A percentile compares a stretch with the other conserved stretches of the same genome.
phyloP scores from a whole-genome alignment of 345 rosid species.

The Citrus maxima region DNA sequence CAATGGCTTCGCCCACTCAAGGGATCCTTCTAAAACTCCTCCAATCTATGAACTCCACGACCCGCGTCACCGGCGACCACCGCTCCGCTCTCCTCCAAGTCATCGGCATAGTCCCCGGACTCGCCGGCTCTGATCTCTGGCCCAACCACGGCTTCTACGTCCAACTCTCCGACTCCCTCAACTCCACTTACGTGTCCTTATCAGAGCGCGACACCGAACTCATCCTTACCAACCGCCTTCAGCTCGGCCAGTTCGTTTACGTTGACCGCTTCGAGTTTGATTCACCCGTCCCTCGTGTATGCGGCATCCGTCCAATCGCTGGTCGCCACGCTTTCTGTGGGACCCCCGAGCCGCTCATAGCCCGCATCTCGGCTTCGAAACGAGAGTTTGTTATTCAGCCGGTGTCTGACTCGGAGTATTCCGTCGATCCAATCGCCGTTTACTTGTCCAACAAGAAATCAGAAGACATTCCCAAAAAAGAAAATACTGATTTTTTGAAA shows the following conservation, averaged over 20 bases:
- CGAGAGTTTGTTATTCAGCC: slow-evolving; percentile 88
- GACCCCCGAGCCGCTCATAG: slow-evolving; percentile 76
- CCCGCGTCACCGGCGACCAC: slow-evolving; percentile 92
- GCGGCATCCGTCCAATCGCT: slow-evolving; percentile 79
- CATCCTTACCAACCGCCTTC: slow-evolving; percentile 87
- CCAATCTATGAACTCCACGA: slow-evolving; percentile 75
- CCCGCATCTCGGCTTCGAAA: slow-evolving; percentile 66
- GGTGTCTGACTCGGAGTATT: slow-evolving; percentile 66
- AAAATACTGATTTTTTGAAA: slow-evolving; percentile 9
- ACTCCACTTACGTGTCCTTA: slow-evolving; percentile 94
- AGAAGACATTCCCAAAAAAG: slow-evolving; percentile 5
- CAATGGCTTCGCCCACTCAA: slow-evolving; percentile 77
- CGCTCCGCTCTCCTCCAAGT: slow-evolving; percentile 89
- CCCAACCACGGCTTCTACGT: slow-evolving; percentile 95
- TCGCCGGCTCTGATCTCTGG: slow-evolving; percentile 86
- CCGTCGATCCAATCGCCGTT: slow-evolving; percentile 69
- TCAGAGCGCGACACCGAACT: slow-evolving; percentile 89
- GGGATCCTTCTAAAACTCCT: slow-evolving; percentile 92
- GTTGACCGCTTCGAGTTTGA: slow-evolving; percentile 77
- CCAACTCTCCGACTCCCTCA: slow-evolving; percentile 94
- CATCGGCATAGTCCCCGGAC: slow-evolving; percentile 89
- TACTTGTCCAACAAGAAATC: slow-evolving; percentile 55
- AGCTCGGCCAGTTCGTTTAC: slow-evolving; percentile 94
- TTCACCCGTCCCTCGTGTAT: slow-evolving; percentile 78
- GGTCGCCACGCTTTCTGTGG: slow-evolving; percentile 92